Percentiles rank a stretch among this genome's conserved stretches.
phyloP scores from a whole-genome alignment of 108 stramenopile species.

The Nannochloropsis salina region DNA sequence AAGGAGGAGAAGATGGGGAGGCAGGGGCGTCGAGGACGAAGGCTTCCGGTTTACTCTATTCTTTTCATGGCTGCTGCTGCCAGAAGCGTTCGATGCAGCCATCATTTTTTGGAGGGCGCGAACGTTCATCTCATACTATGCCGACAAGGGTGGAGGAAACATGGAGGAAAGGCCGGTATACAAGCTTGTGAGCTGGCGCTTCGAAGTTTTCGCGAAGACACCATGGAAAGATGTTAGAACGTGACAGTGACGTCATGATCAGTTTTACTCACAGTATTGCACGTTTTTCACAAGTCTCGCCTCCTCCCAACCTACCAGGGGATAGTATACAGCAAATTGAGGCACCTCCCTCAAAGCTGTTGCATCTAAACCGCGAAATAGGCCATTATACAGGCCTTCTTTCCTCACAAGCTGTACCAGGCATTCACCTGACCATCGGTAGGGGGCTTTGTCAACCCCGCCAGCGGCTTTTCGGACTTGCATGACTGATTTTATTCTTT shows the following conservation, averaged over 20 bases:
- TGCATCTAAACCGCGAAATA: conserved; percentile 45
- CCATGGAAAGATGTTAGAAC: too few relatives aligned
- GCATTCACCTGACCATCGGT: conserved; percentile 50
- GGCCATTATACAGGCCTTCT: conserved; percentile 36
- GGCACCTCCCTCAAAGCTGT: conserved; percentile 50
- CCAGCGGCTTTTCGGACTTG: conserved; percentile 47
- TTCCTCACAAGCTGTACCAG: conserved; percentile 33
- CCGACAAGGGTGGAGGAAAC: background rate
- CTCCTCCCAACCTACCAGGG: background rate
- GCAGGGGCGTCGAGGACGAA: background rate
- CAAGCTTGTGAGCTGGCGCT: background rate
- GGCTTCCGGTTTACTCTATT: background rate
- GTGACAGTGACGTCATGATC: too few relatives aligned
- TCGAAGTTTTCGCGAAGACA: too few relatives aligned
- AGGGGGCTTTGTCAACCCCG: conserved; percentile 36
- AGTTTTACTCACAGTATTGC: too few relatives aligned
- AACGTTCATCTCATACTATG: background rate
- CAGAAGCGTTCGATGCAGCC: background rate
- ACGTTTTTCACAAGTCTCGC: background rate
- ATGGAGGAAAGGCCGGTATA: background rate
- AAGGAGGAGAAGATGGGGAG: conserved; percentile 34
- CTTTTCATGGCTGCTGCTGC: background rate
- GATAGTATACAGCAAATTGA: conserved; percentile 50
- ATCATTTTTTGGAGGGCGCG: background rate
- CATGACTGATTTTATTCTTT: conserved; percentile 55